Evolutionary conservation across 768 basidiomycete genomes (phyloP), one percentile per base, ranked within the genome.

Genomic region (Tricholoma bakamatsutake): DNA sequence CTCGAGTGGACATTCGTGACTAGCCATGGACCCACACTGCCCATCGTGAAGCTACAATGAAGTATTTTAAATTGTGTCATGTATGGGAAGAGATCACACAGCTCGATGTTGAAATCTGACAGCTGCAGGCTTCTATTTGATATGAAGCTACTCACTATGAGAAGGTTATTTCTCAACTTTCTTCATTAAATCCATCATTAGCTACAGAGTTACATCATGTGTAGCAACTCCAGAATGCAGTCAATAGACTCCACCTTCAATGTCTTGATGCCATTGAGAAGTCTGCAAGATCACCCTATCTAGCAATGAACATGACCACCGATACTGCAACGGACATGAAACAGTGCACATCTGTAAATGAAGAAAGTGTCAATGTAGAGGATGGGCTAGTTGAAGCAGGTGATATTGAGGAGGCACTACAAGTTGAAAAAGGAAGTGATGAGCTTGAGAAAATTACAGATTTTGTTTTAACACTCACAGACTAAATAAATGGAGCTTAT

Each of bases 81-180:
- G 69, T 67, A 1, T 11, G 51, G 0, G 69, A 71, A 56, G 67
- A 69, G 53, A 62, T 68, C 1, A 17, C 27, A 0, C 50, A 54
- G 5, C 56, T 66, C 42, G 60, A 69, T 49, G 40, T 69, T 15
- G 66, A 71, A 54, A 57, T 69, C 17, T 28, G n/a, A 2, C 52
- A 59, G 3, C 17, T 70, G 0, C 34, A 53, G 4, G 64, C 61
- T 1, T 65, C 57, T 45, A 62, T 67, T 11, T 30, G 8, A 11
- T 1, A 42, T 21, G 40, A 42, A 42, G 7, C 17, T 42, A 42
- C 18, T 42, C 40, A 42, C 40, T 42, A 42, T 18, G 18, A 43
- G 42, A 46, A 46, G 21, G 45, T 46, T 3, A 24, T 46, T 13
- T 12, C 45, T 28, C 45, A 46, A 24, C 21, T 28, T 28, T 27